Conservation (phyloP, 2,329 filamentous ascomycete species). For the Thermothelomyces thermophilus region DNA sequence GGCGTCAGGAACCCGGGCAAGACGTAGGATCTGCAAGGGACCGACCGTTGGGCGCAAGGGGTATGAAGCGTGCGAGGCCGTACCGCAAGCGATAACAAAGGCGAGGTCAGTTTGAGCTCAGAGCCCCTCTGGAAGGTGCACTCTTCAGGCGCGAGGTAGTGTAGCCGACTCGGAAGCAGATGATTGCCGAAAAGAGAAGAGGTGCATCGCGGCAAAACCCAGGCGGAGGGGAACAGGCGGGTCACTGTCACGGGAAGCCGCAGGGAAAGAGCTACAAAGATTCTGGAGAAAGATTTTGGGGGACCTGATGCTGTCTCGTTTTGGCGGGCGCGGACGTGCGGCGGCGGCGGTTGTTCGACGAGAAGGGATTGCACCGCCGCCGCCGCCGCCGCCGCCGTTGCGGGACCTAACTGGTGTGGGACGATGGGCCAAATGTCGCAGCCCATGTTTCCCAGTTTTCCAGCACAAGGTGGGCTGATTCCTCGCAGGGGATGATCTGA, state of each 20-base stretch:
- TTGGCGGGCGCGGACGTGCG: background rate
- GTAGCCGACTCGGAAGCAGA: too few relatives aligned
- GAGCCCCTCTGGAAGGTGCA: background rate
- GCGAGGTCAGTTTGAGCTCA: background rate
- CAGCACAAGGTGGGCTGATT: constrained; percentile 24
- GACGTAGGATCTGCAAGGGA: constrained; percentile 11
- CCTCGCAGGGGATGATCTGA: constrained; percentile 24
- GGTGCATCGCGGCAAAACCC: background rate
- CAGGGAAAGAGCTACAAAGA: background rate
- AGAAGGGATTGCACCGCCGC: background rate
- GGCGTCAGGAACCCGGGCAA: constrained; percentile 1
- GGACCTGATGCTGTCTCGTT: too few relatives aligned
- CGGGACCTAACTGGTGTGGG: too few relatives aligned
- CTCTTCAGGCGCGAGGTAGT: background rate
- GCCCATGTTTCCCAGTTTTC: constrained; percentile 11
- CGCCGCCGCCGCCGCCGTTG: too few relatives aligned
- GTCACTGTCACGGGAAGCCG: too few relatives aligned
- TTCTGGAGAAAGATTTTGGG: too few relatives aligned
- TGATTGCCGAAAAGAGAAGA: background rate
- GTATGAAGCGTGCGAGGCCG: too few relatives aligned
- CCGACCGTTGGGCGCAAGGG: background rate
- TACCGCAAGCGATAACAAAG: constrained; percentile 2
- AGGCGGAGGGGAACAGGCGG: too few relatives aligned
- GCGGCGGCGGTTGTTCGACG: too few relatives aligned
- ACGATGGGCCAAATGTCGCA: constrained; percentile 14